Base-by-base conservation (phyloP, 2,329 filamentous ascomycete species). In the Colletotrichum australisinense region DNA sequence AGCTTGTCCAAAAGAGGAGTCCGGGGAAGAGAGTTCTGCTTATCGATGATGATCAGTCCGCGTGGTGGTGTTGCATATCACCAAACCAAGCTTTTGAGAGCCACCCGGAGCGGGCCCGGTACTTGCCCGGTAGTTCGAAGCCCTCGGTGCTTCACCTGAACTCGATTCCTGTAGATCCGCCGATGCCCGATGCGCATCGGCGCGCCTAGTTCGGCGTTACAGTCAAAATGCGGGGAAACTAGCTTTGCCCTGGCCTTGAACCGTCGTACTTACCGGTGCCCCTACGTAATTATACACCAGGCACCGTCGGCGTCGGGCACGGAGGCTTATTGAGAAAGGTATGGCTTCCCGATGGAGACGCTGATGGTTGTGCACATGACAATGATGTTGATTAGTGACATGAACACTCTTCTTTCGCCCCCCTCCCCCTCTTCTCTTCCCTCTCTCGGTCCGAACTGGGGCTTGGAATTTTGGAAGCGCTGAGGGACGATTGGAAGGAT, bases 121-220 rank as follows among this genome's bases (percentile, higher is more conserved):
- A 42, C 38, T 42, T 42, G 32, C 24, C 59, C 55, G 68, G 68
- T 57, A 67, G 42, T 49, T 49, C 30, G 38, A 19, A 53, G 8
- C 35, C 42, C 52, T 58, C 22, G 30, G 59, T 24, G 58, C 46
- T 38, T 64, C 26, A 42, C 22, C 46, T 14, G 19, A 24, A 19
- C 26, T 32, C 24, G 22, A 30, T 19, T 35, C 67, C 71, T 57
- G 62, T 19, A 74, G 71, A 74, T 74, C 46, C 32, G 19, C 67
- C 68, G 71, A 73, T 52, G 71, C 71, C 71, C 71, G 71, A 32
- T 60, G 57, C 24, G 66, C 49, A 30, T 26, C 62, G 32, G 22
- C 65, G 24, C 38, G 57, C n/a, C 38, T 22, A 19, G 26, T 12
- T 63, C 22, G 42, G 32, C 19, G 59, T 64, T 63, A 53, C 53